Evolutionary conservation across 371 early-diverging fungal genomes (phyloP).

Genomic region (Rhizomucor pusillus): DNA sequence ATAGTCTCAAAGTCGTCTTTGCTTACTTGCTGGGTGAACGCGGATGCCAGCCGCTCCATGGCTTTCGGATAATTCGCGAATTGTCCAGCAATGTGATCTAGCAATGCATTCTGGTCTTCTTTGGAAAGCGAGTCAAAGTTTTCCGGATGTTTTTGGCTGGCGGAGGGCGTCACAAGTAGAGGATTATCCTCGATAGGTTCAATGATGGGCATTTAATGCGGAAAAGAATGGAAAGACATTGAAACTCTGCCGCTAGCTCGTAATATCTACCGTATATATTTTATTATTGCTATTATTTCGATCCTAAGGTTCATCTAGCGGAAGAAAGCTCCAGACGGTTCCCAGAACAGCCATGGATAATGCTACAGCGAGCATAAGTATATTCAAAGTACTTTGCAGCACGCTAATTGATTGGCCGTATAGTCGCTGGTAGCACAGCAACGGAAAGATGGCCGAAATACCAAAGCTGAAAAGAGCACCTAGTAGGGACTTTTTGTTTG

Average conservation of each 20-base stretch:
- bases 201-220: background rate
- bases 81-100: conserved; percentile 31
- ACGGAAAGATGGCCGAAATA: conserved; percentile 59
- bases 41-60: conserved; percentile 21
- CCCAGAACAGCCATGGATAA: conserved; percentile 32
- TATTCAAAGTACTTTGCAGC: conserved; percentile 18
- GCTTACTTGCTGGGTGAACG: conserved; percentile 12
- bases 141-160: conserved; percentile 15
- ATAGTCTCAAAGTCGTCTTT: conserved; percentile 23
- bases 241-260: too few species aligned
- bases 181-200: conserved; percentile 1
- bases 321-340: conserved; percentile 32
- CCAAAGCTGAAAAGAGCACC: conserved; percentile 42
- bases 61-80: conserved; percentile 28
- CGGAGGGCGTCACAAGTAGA: background rate
- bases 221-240: too few species aligned
- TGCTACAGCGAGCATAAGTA: conserved; percentile 14
- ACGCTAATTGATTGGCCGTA: conserved; percentile 21
- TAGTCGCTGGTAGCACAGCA: conserved; percentile 46
- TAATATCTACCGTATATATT: too few species aligned
- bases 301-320: background rate
- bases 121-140: conserved; percentile 20
- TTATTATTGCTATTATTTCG: too few species aligned
- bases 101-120: conserved; percentile 26
- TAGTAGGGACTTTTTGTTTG: conserved; percentile 22